These are phyloP conservation scores for Linum usitatissimum DNA, from an alignment of 345 rosid genomes.

Conservation along the genomic window DNA sequence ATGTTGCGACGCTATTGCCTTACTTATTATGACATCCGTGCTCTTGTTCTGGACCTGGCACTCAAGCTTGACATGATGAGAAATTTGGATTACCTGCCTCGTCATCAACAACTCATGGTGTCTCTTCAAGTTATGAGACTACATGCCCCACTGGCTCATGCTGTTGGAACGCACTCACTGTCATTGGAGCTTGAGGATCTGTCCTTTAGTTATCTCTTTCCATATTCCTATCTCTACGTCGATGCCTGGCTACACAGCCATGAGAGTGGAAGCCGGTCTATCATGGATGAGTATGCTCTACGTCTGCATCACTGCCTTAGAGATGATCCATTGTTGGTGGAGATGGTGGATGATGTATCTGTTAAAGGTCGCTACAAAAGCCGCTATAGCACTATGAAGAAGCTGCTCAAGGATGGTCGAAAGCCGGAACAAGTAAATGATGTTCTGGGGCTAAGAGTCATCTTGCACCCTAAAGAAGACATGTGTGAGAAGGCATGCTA, in stretches of 20 bases:
- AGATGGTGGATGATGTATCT: constrained; percentile 46
- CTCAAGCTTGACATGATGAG: constrained; percentile 82
- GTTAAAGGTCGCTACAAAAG: constrained; percentile 79
- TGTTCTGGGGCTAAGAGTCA: constrained; percentile 68
- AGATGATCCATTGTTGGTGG: constrained; percentile 38
- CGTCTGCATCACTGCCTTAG: constrained; percentile 50
- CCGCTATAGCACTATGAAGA: constrained; percentile 89
- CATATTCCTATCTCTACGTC: constrained; percentile 60
- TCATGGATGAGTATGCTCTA: constrained; percentile 53
- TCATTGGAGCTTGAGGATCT: constrained; percentile 91
- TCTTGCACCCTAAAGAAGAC: constrained; percentile 46
- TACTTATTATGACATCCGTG: constrained; percentile 80
- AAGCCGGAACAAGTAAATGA: constrained; percentile 82
- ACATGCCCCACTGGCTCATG: constrained; percentile 84
- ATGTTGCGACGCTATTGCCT: constrained; percentile 75
- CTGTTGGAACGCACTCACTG: constrained; percentile 46
- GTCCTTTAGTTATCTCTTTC: constrained; percentile 68
- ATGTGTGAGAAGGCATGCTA: constrained; percentile 62
- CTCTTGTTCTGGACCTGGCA: constrained; percentile 64
- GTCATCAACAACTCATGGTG: constrained; percentile 54
- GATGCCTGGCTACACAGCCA: constrained; percentile 77
- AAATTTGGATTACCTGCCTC: constrained; percentile 68
- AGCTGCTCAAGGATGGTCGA: constrained; percentile 75
- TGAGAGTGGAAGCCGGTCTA: constrained; percentile 46
- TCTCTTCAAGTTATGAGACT: constrained; percentile 75